Percentiles rank a stretch among this genome's conserved stretches.
These are phyloP conservation scores for Colletotrichum sojae DNA, from an alignment of 2,329 filamentous ascomycete species.

Conservation along the genomic window DNA sequence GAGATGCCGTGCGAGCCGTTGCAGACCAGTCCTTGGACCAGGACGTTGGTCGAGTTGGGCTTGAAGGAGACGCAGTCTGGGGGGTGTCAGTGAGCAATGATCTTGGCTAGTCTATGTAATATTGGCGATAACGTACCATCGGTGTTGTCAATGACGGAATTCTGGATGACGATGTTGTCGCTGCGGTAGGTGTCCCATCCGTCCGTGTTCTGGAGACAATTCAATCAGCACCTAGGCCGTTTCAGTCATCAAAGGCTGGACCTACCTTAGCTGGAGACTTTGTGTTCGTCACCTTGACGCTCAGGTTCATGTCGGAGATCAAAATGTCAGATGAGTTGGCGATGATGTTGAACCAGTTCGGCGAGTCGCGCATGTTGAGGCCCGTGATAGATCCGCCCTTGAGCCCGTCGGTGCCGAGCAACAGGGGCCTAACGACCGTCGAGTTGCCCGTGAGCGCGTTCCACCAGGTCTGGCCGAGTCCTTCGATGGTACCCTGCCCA, in stretches of 20 bases:
- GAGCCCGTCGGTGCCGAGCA: constrained; percentile 72
- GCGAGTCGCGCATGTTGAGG: constrained; percentile 65
- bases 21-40: constrained; percentile 77
- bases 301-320: constrained; percentile 73
- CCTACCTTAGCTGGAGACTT: constrained; percentile 37
- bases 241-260: neutral
- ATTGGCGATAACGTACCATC: constrained; percentile 56
- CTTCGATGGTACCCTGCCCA: constrained; percentile 7
- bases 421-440: constrained; percentile 47
- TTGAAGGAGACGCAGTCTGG: constrained; percentile 79
- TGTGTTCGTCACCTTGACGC: constrained; percentile 50
- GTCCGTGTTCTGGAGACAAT: constrained; percentile 72
- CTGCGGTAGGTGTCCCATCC: constrained; percentile 76
- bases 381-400: constrained; percentile 5
- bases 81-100: neutral
- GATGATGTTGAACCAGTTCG: constrained; percentile 67
- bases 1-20: constrained; percentile 80
- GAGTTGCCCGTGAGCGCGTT: constrained; percentile 42
- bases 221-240: constrained; percentile 9
- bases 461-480: neutral
- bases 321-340: constrained; percentile 76
- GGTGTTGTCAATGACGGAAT: constrained; percentile 74
- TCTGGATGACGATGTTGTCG: constrained; percentile 74
- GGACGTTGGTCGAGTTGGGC: constrained; percentile 77
- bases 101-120: neutral